Conservation (phyloP, 805 yeast genomes). For the Candida manassasensis region DNA sequence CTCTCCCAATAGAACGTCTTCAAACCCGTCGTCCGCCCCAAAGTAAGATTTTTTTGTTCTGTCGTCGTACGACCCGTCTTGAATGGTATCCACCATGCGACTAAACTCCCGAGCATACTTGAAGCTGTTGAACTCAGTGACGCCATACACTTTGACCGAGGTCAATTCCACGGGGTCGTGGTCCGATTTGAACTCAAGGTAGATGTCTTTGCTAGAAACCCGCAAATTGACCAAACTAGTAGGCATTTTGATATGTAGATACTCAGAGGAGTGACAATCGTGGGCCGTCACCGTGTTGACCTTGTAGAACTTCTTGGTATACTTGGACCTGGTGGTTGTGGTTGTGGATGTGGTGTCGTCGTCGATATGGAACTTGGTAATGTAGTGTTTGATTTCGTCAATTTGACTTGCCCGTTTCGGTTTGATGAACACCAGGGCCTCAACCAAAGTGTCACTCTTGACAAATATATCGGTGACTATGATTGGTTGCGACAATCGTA, state of each 20-base stretch:
- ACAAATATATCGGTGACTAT: constrained; percentile 34
- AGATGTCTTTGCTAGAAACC: constrained; percentile 29
- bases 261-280: neutral
- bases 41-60: neutral
- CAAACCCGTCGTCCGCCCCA: neutral
- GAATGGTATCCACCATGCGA: constrained; percentile 9
- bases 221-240: constrained; percentile 28
- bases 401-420: constrained; percentile 21
- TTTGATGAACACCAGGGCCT: constrained; percentile 24
- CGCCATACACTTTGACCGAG: constrained; percentile 26
- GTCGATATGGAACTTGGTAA: constrained; percentile 13
- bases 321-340: constrained; percentile 15
- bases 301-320: constrained; percentile 27
- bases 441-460: constrained; percentile 11
- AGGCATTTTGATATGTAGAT: constrained; percentile 29
- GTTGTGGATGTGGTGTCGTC: constrained; percentile 2
- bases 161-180: constrained; percentile 13
- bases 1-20: constrained; percentile 7
- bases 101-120: constrained; percentile 20
- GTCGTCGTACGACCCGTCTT: too few relatives aligned
- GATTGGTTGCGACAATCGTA: constrained; percentile 27
- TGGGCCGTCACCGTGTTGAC: constrained; percentile 12
- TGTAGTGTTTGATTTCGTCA: constrained; percentile 14
- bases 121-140: constrained; percentile 22
- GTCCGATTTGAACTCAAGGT: constrained; percentile 19